phyloP scores from a whole-genome alignment of 2,329 filamentous ascomycete species.

The Blastomyces gilchristii region DNA sequence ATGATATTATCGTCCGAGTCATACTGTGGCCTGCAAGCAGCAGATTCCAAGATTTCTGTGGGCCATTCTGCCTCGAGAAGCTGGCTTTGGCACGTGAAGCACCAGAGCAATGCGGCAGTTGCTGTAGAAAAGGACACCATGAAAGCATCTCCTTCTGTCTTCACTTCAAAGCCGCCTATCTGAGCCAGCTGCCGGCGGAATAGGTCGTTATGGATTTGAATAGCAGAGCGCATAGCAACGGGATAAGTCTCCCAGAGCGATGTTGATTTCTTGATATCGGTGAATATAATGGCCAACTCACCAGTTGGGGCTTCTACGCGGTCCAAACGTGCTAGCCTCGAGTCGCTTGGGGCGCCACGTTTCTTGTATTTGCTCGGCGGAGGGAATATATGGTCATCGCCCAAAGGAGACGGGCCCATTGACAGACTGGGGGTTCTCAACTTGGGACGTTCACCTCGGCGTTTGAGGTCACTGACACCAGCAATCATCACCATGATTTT shows the following conservation, averaged over 20 bases:
- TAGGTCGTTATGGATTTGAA: slow-evolving; percentile 93
- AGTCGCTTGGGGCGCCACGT: slow-evolving; percentile 60
- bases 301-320: slow-evolving; percentile 88
- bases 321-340: slow-evolving; percentile 73
- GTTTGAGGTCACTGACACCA: slow-evolving; percentile 81
- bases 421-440: slow-evolving; percentile 70
- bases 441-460: slow-evolving; percentile 64
- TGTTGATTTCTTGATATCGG: slow-evolving; percentile 98
- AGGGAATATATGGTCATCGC: slow-evolving; percentile 52
- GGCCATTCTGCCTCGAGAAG: slow-evolving; percentile 89
- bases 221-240: slow-evolving; percentile 89
- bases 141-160: slow-evolving; percentile 98
- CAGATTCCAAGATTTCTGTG: slow-evolving; percentile 76
- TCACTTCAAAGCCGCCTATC: slow-evolving; percentile 96
- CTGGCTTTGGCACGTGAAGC: slow-evolving; percentile 82
- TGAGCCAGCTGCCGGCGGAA: slow-evolving; percentile 88
- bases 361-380: slow-evolving; percentile 54
- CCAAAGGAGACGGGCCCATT: slow-evolving; percentile 64
- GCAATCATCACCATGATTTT: slow-evolving; percentile 99
- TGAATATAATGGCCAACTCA: slow-evolving; percentile 89
- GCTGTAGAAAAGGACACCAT: slow-evolving; percentile 98
- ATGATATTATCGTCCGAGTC: slow-evolving; percentile 83
- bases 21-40: slow-evolving; percentile 69
- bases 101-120: slow-evolving; percentile 90
- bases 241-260: slow-evolving; percentile 92